Evolutionary conservation across 805 yeast genomes (phyloP).

Genomic region (Pichia heedii): DNA sequence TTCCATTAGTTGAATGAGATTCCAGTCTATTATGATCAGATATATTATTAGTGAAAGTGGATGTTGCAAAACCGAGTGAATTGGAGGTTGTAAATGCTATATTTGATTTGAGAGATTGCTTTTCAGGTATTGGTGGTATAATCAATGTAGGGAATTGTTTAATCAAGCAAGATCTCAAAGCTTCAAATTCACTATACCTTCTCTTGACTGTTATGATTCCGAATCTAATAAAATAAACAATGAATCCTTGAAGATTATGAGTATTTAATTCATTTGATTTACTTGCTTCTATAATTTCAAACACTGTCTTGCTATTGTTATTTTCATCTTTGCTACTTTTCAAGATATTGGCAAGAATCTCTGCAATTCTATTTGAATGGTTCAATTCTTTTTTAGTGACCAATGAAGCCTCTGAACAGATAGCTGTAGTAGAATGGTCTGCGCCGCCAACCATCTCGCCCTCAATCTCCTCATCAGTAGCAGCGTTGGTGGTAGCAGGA

Average conservation of each 20-base stretch:
- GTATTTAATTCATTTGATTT: slow-evolving; percentile 70
- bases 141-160: slow-evolving; percentile 72
- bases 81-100: slow-evolving; percentile 24
- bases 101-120: slow-evolving; percentile 47
- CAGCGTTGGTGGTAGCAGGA: too few species aligned
- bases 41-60: background rate
- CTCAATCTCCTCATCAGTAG: too few species aligned
- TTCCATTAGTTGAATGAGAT: too few species aligned
- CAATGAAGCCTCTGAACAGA: slow-evolving; percentile 4
- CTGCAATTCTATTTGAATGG: slow-evolving; percentile 18
- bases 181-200: slow-evolving; percentile 88
- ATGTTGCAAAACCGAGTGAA: slow-evolving; percentile 17
- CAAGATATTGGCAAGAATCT: too few species aligned
- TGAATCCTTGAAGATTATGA: slow-evolving; percentile 36
- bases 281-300: slow-evolving; percentile 65
- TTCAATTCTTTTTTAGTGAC: slow-evolving; percentile 16
- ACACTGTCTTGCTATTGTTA: slow-evolving; percentile 10
- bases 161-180: slow-evolving; percentile 60
- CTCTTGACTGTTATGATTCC: slow-evolving; percentile 58
- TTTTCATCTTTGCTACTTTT: too few species aligned
- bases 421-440: too few species aligned
- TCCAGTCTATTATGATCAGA: background rate
- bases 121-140: slow-evolving; percentile 91
- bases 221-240: slow-evolving; percentile 74
- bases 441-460: too few species aligned